These are phyloP conservation scores for Ophiostoma sp. DNA, from an alignment of 2,329 filamentous ascomycete genomes.

Conservation along the genomic window DNA sequence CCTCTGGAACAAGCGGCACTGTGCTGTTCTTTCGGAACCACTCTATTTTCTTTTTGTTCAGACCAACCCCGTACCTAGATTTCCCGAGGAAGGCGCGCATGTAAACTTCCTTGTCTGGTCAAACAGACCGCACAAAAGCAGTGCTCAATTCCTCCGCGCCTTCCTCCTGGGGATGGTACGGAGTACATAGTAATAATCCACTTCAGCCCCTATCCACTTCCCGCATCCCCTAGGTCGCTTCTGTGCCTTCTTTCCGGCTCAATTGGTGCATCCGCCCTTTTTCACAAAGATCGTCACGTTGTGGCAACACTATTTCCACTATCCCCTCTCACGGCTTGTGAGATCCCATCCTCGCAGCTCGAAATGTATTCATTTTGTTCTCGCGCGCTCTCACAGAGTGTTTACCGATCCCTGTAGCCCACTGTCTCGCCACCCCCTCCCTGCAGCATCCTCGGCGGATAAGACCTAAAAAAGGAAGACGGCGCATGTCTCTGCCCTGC, in stretches of 20 bases:
- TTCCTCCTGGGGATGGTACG: conserved; percentile 1
- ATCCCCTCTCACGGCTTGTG: background rate
- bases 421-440: conserved; percentile 6
- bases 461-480: background rate
- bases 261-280: background rate
- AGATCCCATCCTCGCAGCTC: background rate
- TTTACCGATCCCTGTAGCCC: background rate
- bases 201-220: background rate
- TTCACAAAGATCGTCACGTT: conserved; percentile 9
- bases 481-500: background rate
- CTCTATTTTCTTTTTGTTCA: background rate
- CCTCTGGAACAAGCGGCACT: background rate
- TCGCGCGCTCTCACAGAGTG: background rate
- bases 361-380: background rate
- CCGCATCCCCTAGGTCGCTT: background rate
- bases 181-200: background rate
- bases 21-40: background rate
- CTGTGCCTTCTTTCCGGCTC: background rate
- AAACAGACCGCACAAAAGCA: background rate
- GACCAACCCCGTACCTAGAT: background rate
- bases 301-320: background rate
- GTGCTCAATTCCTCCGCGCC: background rate
- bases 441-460: background rate
- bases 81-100: background rate
- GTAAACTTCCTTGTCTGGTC: background rate